Conservation (phyloP, 768 basidiomycete species). For the Xerocomus brunneocitrinus region DNA sequence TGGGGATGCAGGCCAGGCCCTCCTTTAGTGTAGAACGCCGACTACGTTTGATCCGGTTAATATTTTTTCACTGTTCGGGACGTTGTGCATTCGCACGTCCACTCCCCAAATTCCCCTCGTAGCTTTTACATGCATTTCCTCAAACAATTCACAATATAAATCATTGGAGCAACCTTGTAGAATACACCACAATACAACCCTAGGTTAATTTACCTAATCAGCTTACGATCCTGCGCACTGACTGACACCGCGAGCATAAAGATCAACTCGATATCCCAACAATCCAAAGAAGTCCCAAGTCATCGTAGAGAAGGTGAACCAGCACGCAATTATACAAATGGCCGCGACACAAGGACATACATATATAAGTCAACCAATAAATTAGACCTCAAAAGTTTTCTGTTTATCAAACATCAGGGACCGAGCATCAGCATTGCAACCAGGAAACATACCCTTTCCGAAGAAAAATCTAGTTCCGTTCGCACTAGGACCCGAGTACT, state of each 20-base stretch:
- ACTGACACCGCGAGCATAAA: not conserved
- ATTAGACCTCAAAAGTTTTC: constrained; percentile 19
- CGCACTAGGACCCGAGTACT: constrained; percentile 70
- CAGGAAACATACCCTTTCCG: constrained; percentile 63
- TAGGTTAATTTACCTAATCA: not conserved
- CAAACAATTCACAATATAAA: too few relatives aligned
- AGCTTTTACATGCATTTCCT: too few relatives aligned
- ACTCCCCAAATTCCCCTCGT: too few relatives aligned
- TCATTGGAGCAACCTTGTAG: constrained; percentile 3
- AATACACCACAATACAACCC: not conserved
- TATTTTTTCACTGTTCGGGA: not conserved
- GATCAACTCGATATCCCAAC: not conserved
- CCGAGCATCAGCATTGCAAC: not conserved
- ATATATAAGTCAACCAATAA: not conserved
- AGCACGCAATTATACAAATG: constrained; percentile 12
- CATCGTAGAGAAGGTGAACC: constrained; percentile 9
- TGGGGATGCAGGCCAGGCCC: constrained; percentile 23
- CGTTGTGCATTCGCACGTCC: not conserved
- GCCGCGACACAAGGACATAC: not conserved
- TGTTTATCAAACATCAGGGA: constrained; percentile 10
- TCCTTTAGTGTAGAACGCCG: constrained; percentile 1
- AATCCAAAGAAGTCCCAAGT: not conserved
- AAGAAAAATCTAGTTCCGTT: constrained; percentile 84
- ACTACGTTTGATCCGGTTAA: not conserved
- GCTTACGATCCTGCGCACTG: not conserved